These are phyloP conservation scores for Phytophthora rubi DNA, from an alignment of 352 stramenopile genomes.

Conservation along the genomic window DNA sequence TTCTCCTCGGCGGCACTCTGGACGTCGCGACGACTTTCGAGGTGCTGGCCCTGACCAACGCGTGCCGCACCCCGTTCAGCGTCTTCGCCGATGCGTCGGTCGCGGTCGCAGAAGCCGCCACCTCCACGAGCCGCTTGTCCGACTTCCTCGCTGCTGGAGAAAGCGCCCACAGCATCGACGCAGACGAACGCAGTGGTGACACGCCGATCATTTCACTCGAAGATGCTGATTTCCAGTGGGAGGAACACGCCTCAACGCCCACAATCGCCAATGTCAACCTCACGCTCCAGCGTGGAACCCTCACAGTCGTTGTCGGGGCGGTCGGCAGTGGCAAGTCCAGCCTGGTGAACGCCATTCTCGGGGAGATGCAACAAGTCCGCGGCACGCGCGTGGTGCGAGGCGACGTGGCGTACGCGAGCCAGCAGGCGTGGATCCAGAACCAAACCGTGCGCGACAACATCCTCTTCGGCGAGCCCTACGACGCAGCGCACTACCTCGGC, in stretches of 20 bases:
- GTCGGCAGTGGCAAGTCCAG: slow-evolving; percentile 61
- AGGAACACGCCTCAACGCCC: not conserved
- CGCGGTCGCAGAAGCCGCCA: slow-evolving; percentile 48
- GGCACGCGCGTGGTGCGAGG: slow-evolving; percentile 33
- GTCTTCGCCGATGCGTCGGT: slow-evolving; percentile 53
- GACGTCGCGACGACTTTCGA: slow-evolving; percentile 93
- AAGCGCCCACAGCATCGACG: not conserved
- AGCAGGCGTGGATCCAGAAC: slow-evolving; percentile 61
- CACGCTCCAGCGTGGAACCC: slow-evolving; percentile 52
- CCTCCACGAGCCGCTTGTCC: slow-evolving; percentile 33
- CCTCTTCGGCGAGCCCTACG: slow-evolving; percentile 48
- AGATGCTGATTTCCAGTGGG: slow-evolving; percentile 22
- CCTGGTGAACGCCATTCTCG: slow-evolving; percentile 53
- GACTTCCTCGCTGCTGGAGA: slow-evolving; percentile 17
- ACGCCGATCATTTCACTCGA: slow-evolving; percentile 10
- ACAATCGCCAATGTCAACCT: slow-evolving; percentile 46
- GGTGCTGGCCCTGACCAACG: slow-evolving; percentile 86
- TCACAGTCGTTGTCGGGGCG: slow-evolving; percentile 53
- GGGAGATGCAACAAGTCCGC: slow-evolving; percentile 42
- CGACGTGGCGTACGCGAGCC: slow-evolving; percentile 43
- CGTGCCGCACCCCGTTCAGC: slow-evolving; percentile 49
- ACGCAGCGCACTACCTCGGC: slow-evolving; percentile 42
- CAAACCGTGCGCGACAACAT: slow-evolving; percentile 56
- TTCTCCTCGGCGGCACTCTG: slow-evolving; percentile 79
- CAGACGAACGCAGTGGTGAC: too few relatives aligned